A percentile compares a stretch with the other conserved stretches of the same genome.
Conservation (phyloP, 208 protist species). For the Wallacemonas rigidus region DNA sequence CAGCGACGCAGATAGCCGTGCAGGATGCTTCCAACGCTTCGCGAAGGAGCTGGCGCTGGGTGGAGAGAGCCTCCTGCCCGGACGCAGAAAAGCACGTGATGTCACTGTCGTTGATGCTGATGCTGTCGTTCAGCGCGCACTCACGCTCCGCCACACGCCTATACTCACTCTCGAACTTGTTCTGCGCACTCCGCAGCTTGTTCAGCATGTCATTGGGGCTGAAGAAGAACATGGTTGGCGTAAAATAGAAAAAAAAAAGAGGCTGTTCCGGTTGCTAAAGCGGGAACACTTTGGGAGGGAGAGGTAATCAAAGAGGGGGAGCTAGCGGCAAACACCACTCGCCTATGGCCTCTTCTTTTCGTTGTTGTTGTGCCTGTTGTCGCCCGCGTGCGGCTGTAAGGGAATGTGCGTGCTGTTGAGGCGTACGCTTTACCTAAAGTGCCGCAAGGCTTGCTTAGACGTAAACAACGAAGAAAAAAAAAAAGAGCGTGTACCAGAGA, state of each 20-base stretch:
- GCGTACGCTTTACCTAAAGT: no score
- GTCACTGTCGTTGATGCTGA: neutral
- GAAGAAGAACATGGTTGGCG: neutral
- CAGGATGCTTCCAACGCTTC: constrained; percentile 21
- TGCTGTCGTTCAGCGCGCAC: neutral
- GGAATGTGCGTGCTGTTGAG: no score
- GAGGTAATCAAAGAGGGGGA: no score
- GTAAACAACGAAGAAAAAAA: neutral
- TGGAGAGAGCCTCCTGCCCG: constrained; percentile 15
- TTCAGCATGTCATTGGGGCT: constrained; percentile 6
- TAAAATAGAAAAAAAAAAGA: neutral
- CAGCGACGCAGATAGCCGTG: constrained; percentile 44
- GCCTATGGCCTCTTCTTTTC: no score
- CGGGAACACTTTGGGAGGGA: no score
- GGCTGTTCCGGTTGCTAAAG: no score
- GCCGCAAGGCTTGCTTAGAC: no score
- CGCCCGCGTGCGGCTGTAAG: no score
- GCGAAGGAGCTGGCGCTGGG: constrained; percentile 26
- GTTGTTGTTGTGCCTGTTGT: no score
- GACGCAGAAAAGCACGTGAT: neutral
- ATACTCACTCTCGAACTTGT: neutral
- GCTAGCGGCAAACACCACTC: no score
- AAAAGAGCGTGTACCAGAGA: constrained; percentile 3
- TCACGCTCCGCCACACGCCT: neutral
- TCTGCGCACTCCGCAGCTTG: constrained; percentile 3